phyloP scores from a whole-genome alignment of 2,329 filamentous ascomycete species.

The Arthroderma sp. region DNA sequence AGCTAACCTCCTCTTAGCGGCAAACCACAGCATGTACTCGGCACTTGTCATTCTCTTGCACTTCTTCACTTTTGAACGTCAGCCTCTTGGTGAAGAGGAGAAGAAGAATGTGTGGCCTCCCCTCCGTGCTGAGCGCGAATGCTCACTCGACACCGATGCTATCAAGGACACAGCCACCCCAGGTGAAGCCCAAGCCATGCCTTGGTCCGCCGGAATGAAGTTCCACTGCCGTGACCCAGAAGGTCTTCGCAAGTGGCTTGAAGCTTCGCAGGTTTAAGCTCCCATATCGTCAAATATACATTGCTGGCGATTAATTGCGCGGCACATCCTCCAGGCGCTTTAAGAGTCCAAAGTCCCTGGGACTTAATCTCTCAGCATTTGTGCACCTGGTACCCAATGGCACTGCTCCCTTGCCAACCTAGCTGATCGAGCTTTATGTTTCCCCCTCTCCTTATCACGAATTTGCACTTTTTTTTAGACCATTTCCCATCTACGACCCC shows the following conservation, averaged over 20 bases:
- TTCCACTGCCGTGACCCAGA: conserved; percentile 5
- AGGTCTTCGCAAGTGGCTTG: neutral
- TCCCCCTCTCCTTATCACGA: too few species aligned
- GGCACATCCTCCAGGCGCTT: too few species aligned
- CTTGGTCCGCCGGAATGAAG: conserved; percentile 12
- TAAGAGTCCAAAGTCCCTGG: too few species aligned
- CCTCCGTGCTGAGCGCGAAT: conserved; percentile 12
- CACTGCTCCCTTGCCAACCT: too few species aligned
- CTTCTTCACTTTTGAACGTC: conserved; percentile 12
- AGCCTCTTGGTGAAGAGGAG: conserved; percentile 10
- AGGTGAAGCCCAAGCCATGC: conserved; percentile 11
- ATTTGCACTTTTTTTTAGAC: too few species aligned
- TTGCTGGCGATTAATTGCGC: too few species aligned
- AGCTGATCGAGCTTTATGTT: too few species aligned
- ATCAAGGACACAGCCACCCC: conserved; percentile 10
- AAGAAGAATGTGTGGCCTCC: conserved; percentile 17
- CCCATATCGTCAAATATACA: too few species aligned
- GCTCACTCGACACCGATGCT: conserved; percentile 11
- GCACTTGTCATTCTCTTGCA: conserved; percentile 11
- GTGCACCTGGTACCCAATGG: too few species aligned
- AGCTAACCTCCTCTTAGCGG: conserved; percentile 3
- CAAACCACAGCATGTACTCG: conserved; percentile 11
- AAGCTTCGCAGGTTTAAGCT: neutral
- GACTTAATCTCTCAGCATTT: too few species aligned
- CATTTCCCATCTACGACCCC: too few species aligned